Evolutionary conservation across 1,284 basidiomycete genomes (phyloP), one percentile per base, ranked within the genome.

Genomic region (Pterula multifida): DNA sequence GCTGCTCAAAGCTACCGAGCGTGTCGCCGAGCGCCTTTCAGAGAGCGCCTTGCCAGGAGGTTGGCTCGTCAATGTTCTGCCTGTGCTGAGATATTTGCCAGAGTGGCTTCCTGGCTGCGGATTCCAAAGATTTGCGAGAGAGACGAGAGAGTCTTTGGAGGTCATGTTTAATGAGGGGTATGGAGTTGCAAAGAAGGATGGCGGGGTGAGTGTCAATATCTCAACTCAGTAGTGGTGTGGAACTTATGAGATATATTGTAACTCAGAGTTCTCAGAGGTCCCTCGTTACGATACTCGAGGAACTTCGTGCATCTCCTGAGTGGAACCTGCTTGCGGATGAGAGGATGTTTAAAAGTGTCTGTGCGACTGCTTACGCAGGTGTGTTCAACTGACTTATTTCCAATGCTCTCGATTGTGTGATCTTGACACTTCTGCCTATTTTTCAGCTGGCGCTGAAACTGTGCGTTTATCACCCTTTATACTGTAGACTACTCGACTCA

Each of bases 71-170:
- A 52, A 55, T 36, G 13, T 45, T 12, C 15, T 55, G 12, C 53
- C 53, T n/a, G 15, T 50, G 17, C 45, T 59, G 32, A 54, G 53
- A 50, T 51, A 53, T 39, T 26, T 66, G 9, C 60, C 64, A 11
- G 56, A 56, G 26, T 64, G 64, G 65, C 55, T 55, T 45, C 62
- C 62, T 2, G 65, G 65, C 2, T 56, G 62, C 19, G 39, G 39
- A 3, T 66, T 66, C 51, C 57, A 64, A 25, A 52, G 49, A 17
- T 12, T 45, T n/a, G 58, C 58, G 22, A 52, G 45, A 25, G 50
- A 22, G 17, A 59, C 58, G 19, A 25, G 53, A n/a, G 50, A 58
- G 45, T 21, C 58, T 13, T 57, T 42, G 9, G 17, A 42, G 6
- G 19, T n/a, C n/a, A 42, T 42, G n/a, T 6, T 19, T n/a, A 22